Evolutionary conservation across 2,329 filamentous ascomycete genomes (phyloP), one percentile per base, ranked within the genome.

Genomic region (Trichoderma simmonsii): DNA sequence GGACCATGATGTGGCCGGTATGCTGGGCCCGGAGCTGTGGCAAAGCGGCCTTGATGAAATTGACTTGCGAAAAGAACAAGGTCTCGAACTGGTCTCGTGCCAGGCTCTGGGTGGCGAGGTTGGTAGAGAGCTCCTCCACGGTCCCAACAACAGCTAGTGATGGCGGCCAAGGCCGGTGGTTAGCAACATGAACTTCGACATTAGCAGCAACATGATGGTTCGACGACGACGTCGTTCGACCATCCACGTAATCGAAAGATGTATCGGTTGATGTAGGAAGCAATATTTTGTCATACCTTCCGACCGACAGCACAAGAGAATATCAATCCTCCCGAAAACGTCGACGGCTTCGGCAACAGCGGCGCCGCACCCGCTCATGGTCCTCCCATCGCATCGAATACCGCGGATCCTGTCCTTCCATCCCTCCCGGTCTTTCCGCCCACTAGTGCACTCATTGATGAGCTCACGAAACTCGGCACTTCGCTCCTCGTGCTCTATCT

Each of bases 41-140:
- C 26, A 99, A 86, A 1, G 91, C 87, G 15, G 95, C 93, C 81
- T 96, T 97, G 84, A 98, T 97, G 79, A 97, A 93, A 82, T 98
- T 98, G 80, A 98, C 92, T 72, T 97, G 94, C 1, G 93, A 94
- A 81, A 98, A 98, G 85, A 97, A 98, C 77, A 97, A 94, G 74
- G 90, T 91, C 81, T 98, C 95, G 80, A 98, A 98, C 80, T 98
- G 95, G 78, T 97, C 93, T 73, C 93, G 90, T 43, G 97, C 91
- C 21, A 98, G 87, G 72, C 91, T 94, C 76, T 91, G 88, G 1
- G 93, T 94, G 57, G 90, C 88, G 5, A 87, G 86, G 28, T 87
- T 91, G 34, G 93, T 92, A 1, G 91, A 91, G 30, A 98, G 85
- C 81, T 99, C 96, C 82, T 98, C 96, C 8, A 98, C 92, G 0